These are phyloP conservation scores for Pythium folliculosum DNA, from an alignment of 352 stramenopile genomes.

Conservation along the genomic window DNA sequence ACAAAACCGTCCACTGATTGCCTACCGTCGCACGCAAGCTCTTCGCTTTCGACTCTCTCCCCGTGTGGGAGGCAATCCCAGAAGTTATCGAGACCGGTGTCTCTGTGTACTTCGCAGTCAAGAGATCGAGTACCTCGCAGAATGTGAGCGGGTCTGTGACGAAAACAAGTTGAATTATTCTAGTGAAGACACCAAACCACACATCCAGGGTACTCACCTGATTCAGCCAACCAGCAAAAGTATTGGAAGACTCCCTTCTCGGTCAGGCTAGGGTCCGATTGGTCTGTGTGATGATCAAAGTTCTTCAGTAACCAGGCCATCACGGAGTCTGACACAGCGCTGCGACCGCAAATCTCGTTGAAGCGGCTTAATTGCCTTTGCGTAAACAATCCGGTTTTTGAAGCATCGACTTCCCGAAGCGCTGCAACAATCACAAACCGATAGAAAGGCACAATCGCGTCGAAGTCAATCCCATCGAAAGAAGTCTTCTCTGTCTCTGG, in stretches of 20 bases:
- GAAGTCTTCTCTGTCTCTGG: constrained; percentile 29
- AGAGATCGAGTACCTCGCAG: constrained; percentile 53
- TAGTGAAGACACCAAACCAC: neutral
- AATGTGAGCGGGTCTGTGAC: constrained; percentile 56
- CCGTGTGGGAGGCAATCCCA: constrained; percentile 9
- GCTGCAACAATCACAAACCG: constrained; percentile 59
- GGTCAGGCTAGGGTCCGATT: constrained; percentile 29
- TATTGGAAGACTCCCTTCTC: constrained; percentile 66
- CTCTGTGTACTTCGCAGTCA: constrained; percentile 66
- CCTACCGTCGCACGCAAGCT: constrained; percentile 24
- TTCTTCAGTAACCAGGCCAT: constrained; percentile 57
- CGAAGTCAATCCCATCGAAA: constrained; percentile 4
- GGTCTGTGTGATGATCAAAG: constrained; percentile 44
- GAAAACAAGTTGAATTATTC: neutral
- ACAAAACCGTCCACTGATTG: neutral
- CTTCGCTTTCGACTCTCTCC: constrained; percentile 18
- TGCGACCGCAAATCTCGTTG: constrained; percentile 44
- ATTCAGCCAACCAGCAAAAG: constrained; percentile 68
- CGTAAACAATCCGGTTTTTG: constrained; percentile 34
- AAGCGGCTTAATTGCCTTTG: constrained; percentile 41
- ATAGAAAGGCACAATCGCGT: constrained; percentile 59
- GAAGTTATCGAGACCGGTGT: constrained; percentile 33
- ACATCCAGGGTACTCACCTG: constrained; percentile 33
- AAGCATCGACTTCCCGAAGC: constrained; percentile 48
- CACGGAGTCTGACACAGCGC: constrained; percentile 26